Base-by-base conservation (phyloP, 208 protist genomes). In the Acanthamoeba sp. region DNA sequence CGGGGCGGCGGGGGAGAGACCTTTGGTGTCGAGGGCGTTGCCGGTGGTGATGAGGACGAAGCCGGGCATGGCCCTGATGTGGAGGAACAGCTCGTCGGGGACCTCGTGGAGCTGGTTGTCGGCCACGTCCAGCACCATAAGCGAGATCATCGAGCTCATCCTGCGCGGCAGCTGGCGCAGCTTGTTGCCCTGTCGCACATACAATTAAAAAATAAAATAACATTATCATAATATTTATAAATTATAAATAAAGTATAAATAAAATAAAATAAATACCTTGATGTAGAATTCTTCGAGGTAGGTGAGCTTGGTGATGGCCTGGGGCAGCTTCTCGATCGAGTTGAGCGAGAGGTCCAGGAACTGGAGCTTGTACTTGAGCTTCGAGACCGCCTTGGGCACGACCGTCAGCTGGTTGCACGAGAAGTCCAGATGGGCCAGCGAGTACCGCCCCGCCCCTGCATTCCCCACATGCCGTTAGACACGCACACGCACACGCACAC, bases 341-440 rank as follows among this genome's bases (percentile, higher is more conserved):
- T 80, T 80, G 32, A 50, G 69, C 36, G 69, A 80, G 38, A 80
- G 34, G 38, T 80, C 69, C 6, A 80, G 69, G 69, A 80, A 80
- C 69, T 80, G 69, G 22, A 80, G 69, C 69, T 80, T 80, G 38
- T 80, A 80, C 38, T 80, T 80, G 69, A 80, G 69, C 69, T 80
- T 80, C 20, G 69, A 80, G 20, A 80, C 10, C 27, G 34, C 42
- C 24, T 48, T 42, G 32, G 69, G 69, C 36, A 80, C 34, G 36
- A 10, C 48, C 38, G 69, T 80, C 1, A 80, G 69, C 69, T 80
- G 69, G 36, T 80, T 80, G 18, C 69, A 80, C 69, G 69, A 88
- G 45, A 62, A 52, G 80, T 64, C 80, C 32, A 88, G 22, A 42
- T 88, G 80, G 14, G 29, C 27, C 48, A 88, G 29, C 48, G 80